Percentiles rank a stretch among this genome's conserved stretches.
Conservation (phyloP, 2,329 filamentous ascomycete species). For the Xylaria arbuscula region DNA sequence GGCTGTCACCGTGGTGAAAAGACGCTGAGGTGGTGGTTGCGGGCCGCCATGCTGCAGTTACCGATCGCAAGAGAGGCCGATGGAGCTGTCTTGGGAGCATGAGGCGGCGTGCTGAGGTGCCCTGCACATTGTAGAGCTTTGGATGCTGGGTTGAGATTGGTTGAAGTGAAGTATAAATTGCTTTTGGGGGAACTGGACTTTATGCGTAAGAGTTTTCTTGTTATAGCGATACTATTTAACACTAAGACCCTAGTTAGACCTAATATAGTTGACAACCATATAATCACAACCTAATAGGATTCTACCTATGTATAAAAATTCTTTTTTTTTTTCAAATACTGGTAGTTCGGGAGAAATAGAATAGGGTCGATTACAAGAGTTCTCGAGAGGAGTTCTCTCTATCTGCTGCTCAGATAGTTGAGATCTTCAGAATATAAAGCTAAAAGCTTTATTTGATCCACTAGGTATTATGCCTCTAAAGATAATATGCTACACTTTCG, state of each 20-base stretch:
- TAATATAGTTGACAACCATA: too few relatives aligned
- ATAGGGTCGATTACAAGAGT: too few relatives aligned
- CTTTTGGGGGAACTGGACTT: background rate
- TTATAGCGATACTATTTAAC: constrained; percentile 14
- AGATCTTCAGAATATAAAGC: too few relatives aligned
- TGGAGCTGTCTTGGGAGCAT: constrained; percentile 51
- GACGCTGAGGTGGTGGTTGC: constrained; percentile 25
- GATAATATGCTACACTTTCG: too few relatives aligned
- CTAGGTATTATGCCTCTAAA: background rate
- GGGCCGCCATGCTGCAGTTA: constrained; percentile 48
- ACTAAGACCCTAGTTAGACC: background rate
- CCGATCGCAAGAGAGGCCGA: constrained; percentile 48
- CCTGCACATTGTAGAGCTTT: constrained; percentile 45
- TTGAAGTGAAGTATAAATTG: constrained; percentile 7
- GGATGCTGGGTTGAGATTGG: constrained; percentile 22
- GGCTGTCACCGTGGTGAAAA: constrained; percentile 41
- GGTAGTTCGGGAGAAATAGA: too few relatives aligned
- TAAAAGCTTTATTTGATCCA: too few relatives aligned
- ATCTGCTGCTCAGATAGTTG: too few relatives aligned
- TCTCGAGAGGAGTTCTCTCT: too few relatives aligned
- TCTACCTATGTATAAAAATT: too few relatives aligned
- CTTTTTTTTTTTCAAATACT: too few relatives aligned
- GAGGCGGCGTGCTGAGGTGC: constrained; percentile 45
- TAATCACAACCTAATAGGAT: too few relatives aligned
- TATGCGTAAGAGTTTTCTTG: background rate